Evolutionary conservation across 345 rosid species (phyloP), one percentile per base, ranked within the genome.

Genomic region (Carallia brachiata): DNA sequence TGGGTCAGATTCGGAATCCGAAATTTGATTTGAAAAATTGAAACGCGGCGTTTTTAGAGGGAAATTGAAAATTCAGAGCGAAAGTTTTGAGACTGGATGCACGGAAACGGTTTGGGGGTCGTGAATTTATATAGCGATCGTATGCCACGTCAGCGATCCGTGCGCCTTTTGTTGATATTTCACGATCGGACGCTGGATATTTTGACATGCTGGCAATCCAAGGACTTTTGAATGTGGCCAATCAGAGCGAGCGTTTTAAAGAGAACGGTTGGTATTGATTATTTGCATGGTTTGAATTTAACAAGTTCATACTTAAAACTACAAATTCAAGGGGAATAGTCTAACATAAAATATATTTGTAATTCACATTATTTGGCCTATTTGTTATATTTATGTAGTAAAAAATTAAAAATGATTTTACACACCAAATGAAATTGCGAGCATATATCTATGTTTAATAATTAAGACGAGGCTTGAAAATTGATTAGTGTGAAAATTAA

Each of bases 201-300:
- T 15, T 28, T 47, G 75, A 30, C 78, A 72, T 23, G 78, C 18
- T 82, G 85, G 80, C 74, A 19, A 73, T 75, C 69, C 62, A 16
- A 3, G 16, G 1, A 53, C 5, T 13, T 13, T 61, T 18, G 6
- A 40, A 9, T 10, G 8, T 31, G 8, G 54, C 37, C 9, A 62
- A 4, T 64, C 17, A 40, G 12, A 13, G 31, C 8, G 15, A 19
- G 31, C 2, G 34, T 32, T 32, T 32, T 1, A 32, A 32, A 32
- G 34, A 2, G 34, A 32, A 32, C 4, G 34, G 34, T 32, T 32
- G 34, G 34, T 4, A 1, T 32, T 32, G 34, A 32, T 32, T 32
- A 32, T 32, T 32, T 32, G 34, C 34, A 4, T 32, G 34, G 4
- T 32, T 32, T 23, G 23, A 23, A 23, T 23, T 23, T 23, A 23